Base-by-base conservation (phyloP, 768 basidiomycete genomes). In the Rhodocollybia butyracea region DNA sequence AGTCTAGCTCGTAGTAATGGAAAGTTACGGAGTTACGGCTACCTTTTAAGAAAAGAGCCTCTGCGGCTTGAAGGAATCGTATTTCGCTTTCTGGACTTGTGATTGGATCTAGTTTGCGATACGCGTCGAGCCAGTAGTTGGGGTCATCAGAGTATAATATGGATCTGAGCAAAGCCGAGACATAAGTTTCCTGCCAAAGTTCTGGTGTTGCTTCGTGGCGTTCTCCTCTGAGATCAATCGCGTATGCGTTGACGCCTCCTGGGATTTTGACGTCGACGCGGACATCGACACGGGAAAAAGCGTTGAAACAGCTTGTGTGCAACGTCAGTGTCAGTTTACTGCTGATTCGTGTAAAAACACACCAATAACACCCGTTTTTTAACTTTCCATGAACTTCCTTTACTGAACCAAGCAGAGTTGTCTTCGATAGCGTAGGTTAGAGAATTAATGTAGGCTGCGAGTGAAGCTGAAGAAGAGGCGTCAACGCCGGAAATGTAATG, bases 401-500 rank as follows among this genome's bases (percentile, higher is more conserved):
- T 91, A 31, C 87, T 85, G 67, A 97, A 97, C 97, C 97, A 99
- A 3, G 91, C 87, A 26, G 86, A 82, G 54, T 79, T 85, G 60
- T 95, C 94, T 65, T 98, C 97, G 59, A 98, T 86, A 17, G 88
- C 83, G 66, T 98, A 98, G 5, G 93, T 96, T n/a, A 98, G 79
- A 22, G 94, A 97, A 74, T 99, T 98, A 71, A 98, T 90, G 72
- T 99, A 99, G 11, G 97, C 96, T 4, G 97, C 97, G 27, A 99
- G 80, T 0, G 94, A 96, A 3, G 97, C 97, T 19, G 95, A 98
- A 5, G 96, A 97, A 17, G 94, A 98, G 1, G 96, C 94, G 70
- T 99, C 97, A 51, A 99, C 92, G n/a, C 97, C 96, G 0, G 97
- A 99, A 56, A 97, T 83, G 63, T 92, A 98, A 72, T 99, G 97